Base-by-base conservation (phyloP, 2,329 filamentous ascomycete species). In the Nemania sp. region DNA sequence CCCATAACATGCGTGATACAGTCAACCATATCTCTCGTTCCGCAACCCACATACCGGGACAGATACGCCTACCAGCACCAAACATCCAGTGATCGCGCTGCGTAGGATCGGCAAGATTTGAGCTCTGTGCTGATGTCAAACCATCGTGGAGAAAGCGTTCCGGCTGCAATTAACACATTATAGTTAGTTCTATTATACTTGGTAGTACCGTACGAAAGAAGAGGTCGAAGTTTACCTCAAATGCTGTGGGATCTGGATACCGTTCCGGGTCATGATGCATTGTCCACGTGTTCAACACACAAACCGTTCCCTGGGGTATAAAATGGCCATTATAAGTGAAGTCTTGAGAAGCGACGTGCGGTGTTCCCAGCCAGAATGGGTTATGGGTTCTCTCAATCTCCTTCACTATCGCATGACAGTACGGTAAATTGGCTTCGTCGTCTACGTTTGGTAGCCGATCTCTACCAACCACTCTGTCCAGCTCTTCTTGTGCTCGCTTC, bases 41-140 rank as follows among this genome's bases (percentile, higher is more conserved):
- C 0, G 78, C 78, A 5, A 83, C 71, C 39, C 79, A 77, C n/a
- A 79, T 79, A 0, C 81, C 81, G 0, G 77, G 80, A 63, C 81
- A 84, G 35, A 82, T 77, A 29, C 81, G 72, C 12, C 80, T 72
- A 1, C 80, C 81, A 45, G 77, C 78, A 18, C 81, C 80, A 50
- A 81, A 83, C 1, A 75, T 76, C 69, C 79, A 81, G 59, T 80
- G 78, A 57, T 64, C 62, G 4, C 62, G 62, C 54, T 65, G 29
- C 20, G 5, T 25, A n/a, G 52, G 37, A 40, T 65, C 57, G 6
- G 54, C n/a, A 9, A 57, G 51, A 7, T 70, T 58, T 10, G 63
- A 48, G 21, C 49, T 59, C 35, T 65, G 46, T 9, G 42, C 45
- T 2, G 54, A 57, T 15, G 55, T 57, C 2, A 63, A 42, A 25